These are phyloP conservation scores for Diaporthe capsici DNA, from an alignment of 2,329 filamentous ascomycete species.

Conservation along the genomic window DNA sequence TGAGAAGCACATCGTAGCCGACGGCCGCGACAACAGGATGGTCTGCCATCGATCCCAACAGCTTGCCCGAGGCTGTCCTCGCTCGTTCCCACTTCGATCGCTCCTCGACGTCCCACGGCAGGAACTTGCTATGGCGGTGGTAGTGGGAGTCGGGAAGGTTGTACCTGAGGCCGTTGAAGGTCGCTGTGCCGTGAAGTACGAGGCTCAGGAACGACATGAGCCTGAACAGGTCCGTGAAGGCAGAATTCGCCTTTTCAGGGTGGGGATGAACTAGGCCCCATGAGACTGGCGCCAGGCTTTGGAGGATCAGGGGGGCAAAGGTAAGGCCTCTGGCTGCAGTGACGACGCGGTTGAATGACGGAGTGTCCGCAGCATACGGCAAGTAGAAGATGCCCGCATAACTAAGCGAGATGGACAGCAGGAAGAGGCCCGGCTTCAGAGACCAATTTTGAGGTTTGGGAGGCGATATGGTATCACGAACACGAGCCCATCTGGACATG, in stretches of 20 bases:
- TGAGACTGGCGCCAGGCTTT: constrained; percentile 61
- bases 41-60: constrained; percentile 65
- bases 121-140: constrained; percentile 62
- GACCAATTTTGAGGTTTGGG: constrained; percentile 61
- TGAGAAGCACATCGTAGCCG: constrained; percentile 71
- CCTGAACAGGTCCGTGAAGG: constrained; percentile 63
- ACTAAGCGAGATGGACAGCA: constrained; percentile 52
- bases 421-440: constrained; percentile 55
- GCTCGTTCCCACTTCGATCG: constrained; percentile 60
- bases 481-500: constrained; percentile 45
- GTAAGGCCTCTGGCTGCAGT: constrained; percentile 55
- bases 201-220: constrained; percentile 60
- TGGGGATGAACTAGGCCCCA: constrained; percentile 63
- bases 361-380: constrained; percentile 57
- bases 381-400: constrained; percentile 54
- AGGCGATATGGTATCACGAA: constrained; percentile 51
- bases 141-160: constrained; percentile 63
- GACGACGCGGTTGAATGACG: constrained; percentile 54
- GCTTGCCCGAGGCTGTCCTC: constrained; percentile 59
- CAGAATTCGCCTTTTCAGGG: constrained; percentile 55
- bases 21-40: constrained; percentile 71
- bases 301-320: constrained; percentile 61
- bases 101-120: constrained; percentile 62
- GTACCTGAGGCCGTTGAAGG: constrained; percentile 57
- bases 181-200: constrained; percentile 61